Base-by-base conservation (phyloP, 1,139 yeast species). In the Kurtzmaniella quercitrusa region DNA sequence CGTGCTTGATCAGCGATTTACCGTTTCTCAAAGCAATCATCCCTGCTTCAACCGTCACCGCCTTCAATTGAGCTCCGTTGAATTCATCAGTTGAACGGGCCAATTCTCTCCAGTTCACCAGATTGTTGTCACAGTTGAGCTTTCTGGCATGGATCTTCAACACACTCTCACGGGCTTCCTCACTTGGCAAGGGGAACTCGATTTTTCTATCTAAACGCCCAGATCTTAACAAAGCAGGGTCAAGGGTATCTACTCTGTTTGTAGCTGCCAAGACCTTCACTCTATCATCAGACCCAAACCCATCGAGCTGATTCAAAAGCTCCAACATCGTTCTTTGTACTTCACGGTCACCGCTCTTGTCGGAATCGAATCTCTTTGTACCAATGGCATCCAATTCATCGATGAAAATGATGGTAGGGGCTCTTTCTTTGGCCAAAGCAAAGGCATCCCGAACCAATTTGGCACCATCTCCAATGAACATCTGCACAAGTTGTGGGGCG, bases 401-500 rank as follows among this genome's bases (percentile, higher is more conserved):
- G 58, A 93, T 93, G 65, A 93, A 93, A 48, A 93, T 93, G 60
- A 93, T 93, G 41, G 98, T 89, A 43, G 99, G 98, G 0, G 98
- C 96, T 65, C 93, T 93, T 64, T 94, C 98, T 63, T 93, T 94
- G 44, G 98, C 98, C 52, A 93, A 73, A n/a, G 95, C 97, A 66
- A 93, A 93, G 2, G 98, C 98, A 68, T 93, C 98, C 58, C 99
- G 84, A 43, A 93, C 98, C 55, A 93, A 76, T 66, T 93, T 93
- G 46, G 98, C 98, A 66, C 98, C 98, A 64, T 93, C 99, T 60
- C 99, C 99, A 63, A 94, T 94, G 59, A 91, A 94, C 98, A 93
- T 93, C 64, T 94, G 98, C 39, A 93, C 98, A 55, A 93, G 79
- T 65, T 94, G 98, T 16, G 99, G 98, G 41, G 98, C 99, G 0